These are phyloP conservation scores for Magnolia officinalis DNA, from an alignment of 164 flowering plant species.

Conservation along the genomic window DNA sequence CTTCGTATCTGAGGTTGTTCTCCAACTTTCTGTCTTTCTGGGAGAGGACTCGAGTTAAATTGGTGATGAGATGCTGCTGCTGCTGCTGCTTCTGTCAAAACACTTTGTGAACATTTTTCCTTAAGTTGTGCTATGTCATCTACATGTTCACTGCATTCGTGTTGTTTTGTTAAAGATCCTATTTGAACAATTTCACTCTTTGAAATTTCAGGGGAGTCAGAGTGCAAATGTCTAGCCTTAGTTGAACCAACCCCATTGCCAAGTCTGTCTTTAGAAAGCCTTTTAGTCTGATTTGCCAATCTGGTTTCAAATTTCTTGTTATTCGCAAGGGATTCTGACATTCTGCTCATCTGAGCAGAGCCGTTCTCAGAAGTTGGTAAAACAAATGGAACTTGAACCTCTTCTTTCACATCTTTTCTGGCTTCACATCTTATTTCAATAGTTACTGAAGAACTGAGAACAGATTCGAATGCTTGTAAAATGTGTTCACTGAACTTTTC, in stretches of 20 bases:
- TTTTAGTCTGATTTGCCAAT: constrained; percentile 18
- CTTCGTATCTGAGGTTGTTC: constrained; percentile 57
- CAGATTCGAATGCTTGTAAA: constrained; percentile 84
- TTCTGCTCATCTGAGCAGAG: constrained; percentile 24
- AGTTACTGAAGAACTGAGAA: constrained; percentile 71
- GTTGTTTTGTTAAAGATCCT: constrained; percentile 38
- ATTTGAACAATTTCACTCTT: constrained; percentile 78
- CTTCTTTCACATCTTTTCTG: constrained; percentile 31
- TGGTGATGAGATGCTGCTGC: constrained; percentile 23
- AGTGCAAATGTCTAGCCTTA: constrained; percentile 19
- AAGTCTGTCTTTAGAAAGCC: constrained; percentile 22
- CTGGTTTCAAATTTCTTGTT: constrained; percentile 20
- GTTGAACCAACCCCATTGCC: constrained; percentile 22
- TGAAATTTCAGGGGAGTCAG: constrained; percentile 26
- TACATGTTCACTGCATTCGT: constrained; percentile 20
- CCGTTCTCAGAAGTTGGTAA: constrained; percentile 34
- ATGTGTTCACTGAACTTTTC: constrained; percentile 67
- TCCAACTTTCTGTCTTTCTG: constrained; percentile 37
- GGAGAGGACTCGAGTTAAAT: constrained; percentile 24
- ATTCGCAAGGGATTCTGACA: constrained; percentile 14
- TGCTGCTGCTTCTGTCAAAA: constrained; percentile 16
- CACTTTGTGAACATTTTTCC: constrained; percentile 27
- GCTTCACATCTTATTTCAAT: constrained; percentile 72
- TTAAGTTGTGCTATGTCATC: constrained; percentile 18
- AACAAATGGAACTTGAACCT: constrained; percentile 26